Base-by-base conservation (phyloP, 352 stramenopile species). In the Paralagenidium karlingii region DNA sequence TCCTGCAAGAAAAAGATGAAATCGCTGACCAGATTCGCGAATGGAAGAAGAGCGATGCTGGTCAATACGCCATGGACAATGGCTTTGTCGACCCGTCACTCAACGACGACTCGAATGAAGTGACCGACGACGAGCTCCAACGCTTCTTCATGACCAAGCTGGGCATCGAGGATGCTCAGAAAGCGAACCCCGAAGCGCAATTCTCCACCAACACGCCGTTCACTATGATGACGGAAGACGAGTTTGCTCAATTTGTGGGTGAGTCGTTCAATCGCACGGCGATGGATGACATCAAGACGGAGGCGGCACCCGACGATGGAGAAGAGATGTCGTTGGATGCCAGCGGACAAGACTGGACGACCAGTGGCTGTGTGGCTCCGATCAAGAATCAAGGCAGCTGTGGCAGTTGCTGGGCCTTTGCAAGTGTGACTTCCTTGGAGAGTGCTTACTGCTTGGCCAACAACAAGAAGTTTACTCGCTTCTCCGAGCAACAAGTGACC, bases 131-230 rank as follows among this genome's bases (percentile, higher is more conserved):
- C n/a, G 39, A 52, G 25, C 52, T 83, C 8, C 59, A 47, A 6
- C 71, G 71, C 8, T 55, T 83, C 18, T 81, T 75, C 38, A 30
- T 83, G 43, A 61, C 68, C 15, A 82, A 86, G 46, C 39, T 81
- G 49, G 28, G 53, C 34, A 74, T 86, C 39, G 48, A 65, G 40
- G 43, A 71, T 13, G 56, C 46, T 11, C 55, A 79, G 22, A 34
- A 40, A 5, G 36, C 34, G 10, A 86, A 87, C 45, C 68, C 74
- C 0, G 58, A 77, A 20, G 75, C 75, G 0, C 18, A 52, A 22
- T 85, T 88, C 57, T 80, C 68, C 6, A 70, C 43, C 8, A 55
- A 85, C 39, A 74, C 68, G 41, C 70, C 68, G 6, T 88, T 88
- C 53, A 62, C 70, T 16, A 53, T 88, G 12, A 66, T 88, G 53